Percentiles rank a stretch among this genome's conserved stretches.
These are phyloP conservation scores for Rhizophagus prolifer DNA, from an alignment of 192 early-diverging fungal genomes.

Conservation along the genomic window DNA sequence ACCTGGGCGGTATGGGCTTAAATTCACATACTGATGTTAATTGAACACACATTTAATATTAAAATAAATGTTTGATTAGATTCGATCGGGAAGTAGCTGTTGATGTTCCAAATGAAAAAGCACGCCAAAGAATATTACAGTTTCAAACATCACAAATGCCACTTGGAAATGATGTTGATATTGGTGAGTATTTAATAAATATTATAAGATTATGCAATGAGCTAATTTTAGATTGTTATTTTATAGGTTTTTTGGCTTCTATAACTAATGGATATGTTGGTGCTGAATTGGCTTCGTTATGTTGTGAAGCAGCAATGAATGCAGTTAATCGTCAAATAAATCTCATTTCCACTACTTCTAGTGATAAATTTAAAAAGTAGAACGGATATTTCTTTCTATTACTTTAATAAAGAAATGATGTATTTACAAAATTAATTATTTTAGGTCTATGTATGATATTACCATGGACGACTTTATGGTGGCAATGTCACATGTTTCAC, in stretches of 20 bases:
- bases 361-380: background rate
- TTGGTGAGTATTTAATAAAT: slow-evolving; percentile 32
- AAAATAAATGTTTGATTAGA: slow-evolving; percentile 31
- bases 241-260: slow-evolving; percentile 45
- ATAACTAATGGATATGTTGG: slow-evolving; percentile 91
- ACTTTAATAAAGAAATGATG: background rate
- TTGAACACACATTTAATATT: background rate
- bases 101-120: slow-evolving; percentile 67
- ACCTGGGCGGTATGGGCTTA: slow-evolving; percentile 64
- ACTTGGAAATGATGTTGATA: slow-evolving; percentile 49
- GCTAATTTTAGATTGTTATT: slow-evolving; percentile 15
- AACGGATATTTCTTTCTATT: background rate
- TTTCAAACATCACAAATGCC: slow-evolving; percentile 59
- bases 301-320: slow-evolving; percentile 73
- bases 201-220: background rate
- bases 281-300: slow-evolving; percentile 85
- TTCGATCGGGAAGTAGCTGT: slow-evolving; percentile 85
- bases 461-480: slow-evolving; percentile 61
- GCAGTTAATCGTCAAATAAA: slow-evolving; percentile 44
- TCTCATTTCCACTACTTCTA: background rate
- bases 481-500: slow-evolving; percentile 60
- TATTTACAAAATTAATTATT: slow-evolving; percentile 1
- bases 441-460: slow-evolving; percentile 34
- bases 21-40: background rate
- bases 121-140: slow-evolving; percentile 64